Percentiles rank a stretch among this genome's conserved stretches.
Evolutionary conservation across 1,284 basidiomycete species (phyloP).

Genomic region (Heterobasidion irregulare): DNA sequence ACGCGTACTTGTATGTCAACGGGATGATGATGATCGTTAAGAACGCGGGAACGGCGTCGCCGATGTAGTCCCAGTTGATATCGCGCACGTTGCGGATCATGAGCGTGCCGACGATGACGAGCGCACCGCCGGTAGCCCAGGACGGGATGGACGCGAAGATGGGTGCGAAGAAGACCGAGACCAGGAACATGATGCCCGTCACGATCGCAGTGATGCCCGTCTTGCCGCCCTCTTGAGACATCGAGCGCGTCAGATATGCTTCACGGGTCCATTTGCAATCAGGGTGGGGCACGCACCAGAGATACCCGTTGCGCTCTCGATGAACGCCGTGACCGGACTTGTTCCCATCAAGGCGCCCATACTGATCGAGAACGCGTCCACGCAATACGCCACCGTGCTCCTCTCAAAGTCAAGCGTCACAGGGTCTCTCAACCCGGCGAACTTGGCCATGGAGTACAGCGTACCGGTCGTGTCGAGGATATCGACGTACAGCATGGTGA

Average conservation of each 20-base stretch:
- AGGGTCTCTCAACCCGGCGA: conserved; percentile 82
- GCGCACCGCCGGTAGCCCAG: conserved; percentile 85
- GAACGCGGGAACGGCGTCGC: conserved; percentile 82
- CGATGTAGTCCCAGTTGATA: conserved; percentile 86
- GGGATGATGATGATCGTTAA: conserved; percentile 73
- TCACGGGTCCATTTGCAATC: neutral
- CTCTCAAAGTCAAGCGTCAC: conserved; percentile 85
- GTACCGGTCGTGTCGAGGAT: conserved; percentile 73
- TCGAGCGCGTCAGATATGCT: conserved; percentile 5
- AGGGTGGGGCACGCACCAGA: conserved; percentile 32
- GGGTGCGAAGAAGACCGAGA: conserved; percentile 85
- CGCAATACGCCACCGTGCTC: conserved; percentile 78
- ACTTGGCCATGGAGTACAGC: conserved; percentile 87
- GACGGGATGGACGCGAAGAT: conserved; percentile 83
- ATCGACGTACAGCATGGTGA: conserved; percentile 88
- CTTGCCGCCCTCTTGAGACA: conserved; percentile 70
- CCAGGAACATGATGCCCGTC: conserved; percentile 75
- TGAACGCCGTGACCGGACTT: conserved; percentile 84
- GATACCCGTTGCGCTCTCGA: conserved; percentile 79
- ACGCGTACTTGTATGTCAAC: conserved; percentile 63
- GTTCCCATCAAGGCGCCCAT: conserved; percentile 81
- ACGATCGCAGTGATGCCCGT: conserved; percentile 79
- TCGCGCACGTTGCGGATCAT: conserved; percentile 86
- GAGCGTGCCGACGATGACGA: conserved; percentile 81
- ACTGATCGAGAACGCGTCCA: conserved; percentile 76